Base-by-base conservation (phyloP, 306 rosid species). In the Glycine tomentella region DNA sequence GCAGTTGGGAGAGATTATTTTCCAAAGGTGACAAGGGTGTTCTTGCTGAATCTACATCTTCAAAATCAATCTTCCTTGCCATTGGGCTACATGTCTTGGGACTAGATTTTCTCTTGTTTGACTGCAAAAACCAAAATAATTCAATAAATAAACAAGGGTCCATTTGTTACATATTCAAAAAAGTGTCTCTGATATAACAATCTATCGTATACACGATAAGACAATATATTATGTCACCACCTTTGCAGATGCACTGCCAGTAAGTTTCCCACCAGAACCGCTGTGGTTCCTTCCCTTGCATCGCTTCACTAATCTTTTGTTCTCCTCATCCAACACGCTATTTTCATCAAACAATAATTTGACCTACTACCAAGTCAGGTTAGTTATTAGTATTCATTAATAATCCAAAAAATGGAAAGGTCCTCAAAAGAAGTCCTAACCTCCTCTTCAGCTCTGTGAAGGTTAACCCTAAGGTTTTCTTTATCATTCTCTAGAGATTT, bases 391-490 rank as follows among this genome's bases (percentile, higher is more conserved):
- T 64, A 42, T 36, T 71, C 12, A 16, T 77, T 52, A 33, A 67
- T 16, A 85, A 74, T 84, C 72, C 53, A 44, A 76, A 75, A 55
- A 62, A 20, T 6, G 40, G 16, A 76, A 34, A 63, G 34, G 17
- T 17, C 25, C 4, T 31, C 36, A 4, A 72, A 6, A 53, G 20
- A 45, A 65, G 44, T 76, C 75, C 80, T 75, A 74, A 94, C 98
- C 97, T 94, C 97, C 46, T 90, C 97, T 86, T 94, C 97, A 53
- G 98, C 98, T 76, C 84, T 88, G 83, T 75, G 63, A 75, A 94
- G 98, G 86, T 94, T 94, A 58, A 81, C 80, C 86, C 86, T 87
- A 59, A 92, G 81, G 66, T 90, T 90, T 51, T 92, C 95, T 83
- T 93, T 92, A 75, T 91, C 98, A 38, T 85, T 89, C 85, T 89